phyloP scores from a whole-genome alignment of 2,329 filamentous ascomycete genomes.

The Mycosphaerella sp. region DNA sequence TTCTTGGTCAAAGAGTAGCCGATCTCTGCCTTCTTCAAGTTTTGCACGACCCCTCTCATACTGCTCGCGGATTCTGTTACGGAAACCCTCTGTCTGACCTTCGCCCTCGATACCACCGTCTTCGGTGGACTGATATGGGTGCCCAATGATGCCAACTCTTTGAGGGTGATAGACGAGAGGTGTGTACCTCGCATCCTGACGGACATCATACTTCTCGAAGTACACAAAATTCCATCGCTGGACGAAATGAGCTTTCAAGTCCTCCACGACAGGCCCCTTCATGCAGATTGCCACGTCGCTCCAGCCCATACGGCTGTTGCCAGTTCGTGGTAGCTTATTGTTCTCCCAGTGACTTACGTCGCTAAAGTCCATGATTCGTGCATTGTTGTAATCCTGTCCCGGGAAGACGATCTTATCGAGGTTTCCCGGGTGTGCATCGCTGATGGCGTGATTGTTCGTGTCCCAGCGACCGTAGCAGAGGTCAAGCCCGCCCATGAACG shows the following conservation, averaged over 20 bases:
- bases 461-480: conserved; percentile 85
- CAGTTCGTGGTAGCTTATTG: conserved; percentile 71
- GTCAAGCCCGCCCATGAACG: conserved; percentile 89
- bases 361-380: conserved; percentile 71
- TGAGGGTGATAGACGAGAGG: conserved; percentile 35
- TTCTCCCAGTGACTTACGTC: conserved; percentile 75
- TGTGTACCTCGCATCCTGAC: conserved; percentile 47
- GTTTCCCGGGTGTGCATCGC: conserved; percentile 74
- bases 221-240: conserved; percentile 93
- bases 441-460: conserved; percentile 73
- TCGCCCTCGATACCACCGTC: conserved; percentile 26
- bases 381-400: conserved; percentile 91
- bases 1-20: conserved; percentile 18
- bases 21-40: conserved; percentile 24
- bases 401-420: conserved; percentile 73
- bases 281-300: conserved; percentile 77
- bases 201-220: conserved; percentile 67
- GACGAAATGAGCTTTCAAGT: conserved; percentile 70
- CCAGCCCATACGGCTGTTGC: conserved; percentile 83
- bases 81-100: conserved; percentile 31
- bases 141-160: conserved; percentile 33
- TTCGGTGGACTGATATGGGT: conserved; percentile 27
- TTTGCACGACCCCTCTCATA: conserved; percentile 24
- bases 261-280: conserved; percentile 66
- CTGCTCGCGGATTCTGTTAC: conserved; percentile 29